Base-by-base conservation (phyloP, 495 filamentous ascomycete species). In the Saxophila tyrrhenica region DNA sequence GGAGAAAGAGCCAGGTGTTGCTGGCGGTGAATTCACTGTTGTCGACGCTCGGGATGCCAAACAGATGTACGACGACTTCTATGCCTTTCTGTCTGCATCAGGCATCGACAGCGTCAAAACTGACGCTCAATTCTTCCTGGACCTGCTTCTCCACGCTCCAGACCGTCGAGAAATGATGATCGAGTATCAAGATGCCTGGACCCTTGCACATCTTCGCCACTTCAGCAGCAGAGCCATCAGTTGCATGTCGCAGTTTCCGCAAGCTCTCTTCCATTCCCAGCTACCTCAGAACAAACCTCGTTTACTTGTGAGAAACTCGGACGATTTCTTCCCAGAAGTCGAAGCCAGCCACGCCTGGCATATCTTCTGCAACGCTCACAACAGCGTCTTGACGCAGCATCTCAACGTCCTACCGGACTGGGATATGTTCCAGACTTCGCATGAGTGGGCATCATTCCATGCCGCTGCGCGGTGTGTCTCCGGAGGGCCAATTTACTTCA, bases 371-470 rank as follows among this genome's bases (percentile, higher is more conserved):
- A 97, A 97, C 64, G 88, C 91, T 1, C 86, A 96, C 67, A 96
- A 94, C 64, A 72, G 84, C n/a, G 75, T 95, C 15, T 73, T 95
- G 19, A 91, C 89, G 13, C 73, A 79, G 11, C 77, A 83, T 56
- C 66, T 87, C 8, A 86, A 87, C 54, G 77, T 78, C n/a, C 59
- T 87, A 15, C 89, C 89, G 0, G 92, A 98, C 68, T 98, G 92
- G 92, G 92, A 97, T 68, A 97, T 98, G 92, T 98, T 98, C 67
- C 92, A 98, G 65, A 95, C 92, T 1, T 72, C 72, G 23, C 86
- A 91, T 62, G 71, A 77, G 1, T 92, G 85, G 60, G 82, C 82
- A 1, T 75, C 75, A 0, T 92, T 90, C 68, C 92, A 98, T 50
- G 92, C 86, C 25, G 89, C 92, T 11, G 89, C 88, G 11, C 77